phyloP scores from a whole-genome alignment of 2,329 filamentous ascomycete species.

The Drechslerella coelobrocha region DNA sequence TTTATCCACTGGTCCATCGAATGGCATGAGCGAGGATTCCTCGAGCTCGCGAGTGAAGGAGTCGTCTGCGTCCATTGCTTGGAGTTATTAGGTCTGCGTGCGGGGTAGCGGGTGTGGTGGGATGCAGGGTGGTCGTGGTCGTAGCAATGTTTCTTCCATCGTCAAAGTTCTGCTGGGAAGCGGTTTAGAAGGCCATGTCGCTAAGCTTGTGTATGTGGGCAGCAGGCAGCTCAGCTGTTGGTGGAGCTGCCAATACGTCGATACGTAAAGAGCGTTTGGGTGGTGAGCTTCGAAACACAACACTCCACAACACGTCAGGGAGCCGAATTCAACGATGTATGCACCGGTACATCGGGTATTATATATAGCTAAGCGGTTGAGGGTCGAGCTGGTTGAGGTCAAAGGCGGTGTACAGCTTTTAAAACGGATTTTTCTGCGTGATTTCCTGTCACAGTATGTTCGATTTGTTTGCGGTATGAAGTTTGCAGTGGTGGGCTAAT shows the following conservation, averaged over 20 bases:
- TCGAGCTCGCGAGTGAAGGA: slow-evolving; percentile 48
- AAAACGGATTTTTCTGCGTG: too few species aligned
- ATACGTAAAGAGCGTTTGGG: background rate
- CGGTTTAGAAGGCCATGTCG: slow-evolving; percentile 8
- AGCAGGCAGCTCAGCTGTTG: background rate
- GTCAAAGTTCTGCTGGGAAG: slow-evolving; percentile 2
- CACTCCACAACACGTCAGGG: background rate
- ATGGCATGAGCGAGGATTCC: slow-evolving; percentile 38
- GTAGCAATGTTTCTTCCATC: slow-evolving; percentile 21
- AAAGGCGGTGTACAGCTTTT: too few species aligned
- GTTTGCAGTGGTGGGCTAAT: too few species aligned
- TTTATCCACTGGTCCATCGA: slow-evolving; percentile 21
- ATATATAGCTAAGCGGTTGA: too few species aligned
- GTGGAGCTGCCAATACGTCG: background rate
- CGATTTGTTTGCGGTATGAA: too few species aligned
- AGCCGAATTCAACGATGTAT: too few species aligned
- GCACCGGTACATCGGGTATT: too few species aligned
- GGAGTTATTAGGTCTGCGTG: slow-evolving; percentile 4
- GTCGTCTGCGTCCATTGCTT: slow-evolving; percentile 42
- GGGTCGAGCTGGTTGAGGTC: too few species aligned
- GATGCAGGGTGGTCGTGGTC: slow-evolving; percentile 8
- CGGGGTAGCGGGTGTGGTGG: background rate
- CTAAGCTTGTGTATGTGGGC: slow-evolving; percentile 5
- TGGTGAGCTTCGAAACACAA: slow-evolving; percentile 23
- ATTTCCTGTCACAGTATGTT: too few species aligned